Base-by-base conservation (phyloP, 1,284 basidiomycete species). In the Ustilago sp. region DNA sequence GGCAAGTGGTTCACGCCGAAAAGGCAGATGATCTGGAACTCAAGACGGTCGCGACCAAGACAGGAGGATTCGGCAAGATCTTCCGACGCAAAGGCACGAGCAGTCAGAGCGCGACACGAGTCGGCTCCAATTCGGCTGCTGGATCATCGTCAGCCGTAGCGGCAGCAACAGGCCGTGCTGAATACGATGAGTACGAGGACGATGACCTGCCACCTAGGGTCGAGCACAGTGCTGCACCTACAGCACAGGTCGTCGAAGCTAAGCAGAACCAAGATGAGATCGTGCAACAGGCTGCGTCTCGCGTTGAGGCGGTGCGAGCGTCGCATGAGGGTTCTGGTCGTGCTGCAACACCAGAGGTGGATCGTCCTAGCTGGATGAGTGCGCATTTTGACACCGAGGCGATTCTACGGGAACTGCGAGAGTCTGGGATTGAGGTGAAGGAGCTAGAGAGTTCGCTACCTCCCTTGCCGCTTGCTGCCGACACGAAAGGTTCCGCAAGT, bases 361-460 rank as follows among this genome's bases (percentile, higher is more conserved):
- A 75, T 53, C 67, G 68, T 43, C 69, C 70, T n/a, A 59, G 60
- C 32, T 59, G 65, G 45, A 60, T 36, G 39, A 61, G 70, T 23
- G 77, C 74, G 2, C 79, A 79, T 34, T 72, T 82, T 34, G 82
- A 83, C 39, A 80, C 79, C 4, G 82, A 80, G 38, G 79, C 77
- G n/a, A 79, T 83, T 12, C 63, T 83, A 45, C 80, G 77, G 41
- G 81, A 83, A 62, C 54, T 83, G 57, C 63, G 81, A 12, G 75
- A 81, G 56, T 78, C 78, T 13, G 82, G 82, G 2, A 83, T 83
- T 56, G 75, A 82, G 51, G 82, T 83, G 1, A 69, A 64, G 43
- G 82, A 83, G 66, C 74, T 83, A 8, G 62, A 82, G 51, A 81
- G 79, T 55, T 81, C 77, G 19, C 53, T 83, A 35, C 82, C 82